Percentiles rank a stretch among this genome's conserved stretches.
phyloP scores from a whole-genome alignment of 768 basidiomycete species.

The Tricholoma sp. region DNA sequence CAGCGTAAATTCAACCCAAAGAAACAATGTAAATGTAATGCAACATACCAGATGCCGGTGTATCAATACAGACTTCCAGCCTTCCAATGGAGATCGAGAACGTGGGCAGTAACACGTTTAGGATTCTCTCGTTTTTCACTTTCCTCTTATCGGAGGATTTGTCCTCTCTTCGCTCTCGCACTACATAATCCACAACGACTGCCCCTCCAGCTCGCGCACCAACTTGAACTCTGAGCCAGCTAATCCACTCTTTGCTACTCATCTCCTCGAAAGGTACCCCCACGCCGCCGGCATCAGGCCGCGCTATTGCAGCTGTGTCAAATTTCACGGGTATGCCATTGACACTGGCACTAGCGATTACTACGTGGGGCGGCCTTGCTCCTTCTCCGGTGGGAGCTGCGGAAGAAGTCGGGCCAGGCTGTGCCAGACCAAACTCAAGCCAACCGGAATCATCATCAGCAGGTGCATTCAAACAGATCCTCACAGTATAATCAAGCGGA shows the following conservation, averaged over 20 bases:
- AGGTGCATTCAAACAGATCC: constrained; percentile 51
- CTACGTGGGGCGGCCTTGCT: constrained; percentile 36
- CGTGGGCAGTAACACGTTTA: constrained; percentile 61
- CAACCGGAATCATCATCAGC: constrained; percentile 58
- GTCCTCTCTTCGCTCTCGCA: constrained; percentile 27
- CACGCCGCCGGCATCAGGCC: constrained; percentile 28
- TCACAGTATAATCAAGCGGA: constrained; percentile 55
- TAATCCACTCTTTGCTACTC: constrained; percentile 54
- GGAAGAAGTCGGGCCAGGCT: constrained; percentile 22
- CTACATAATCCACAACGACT: constrained; percentile 64
- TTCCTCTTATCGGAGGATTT: constrained; percentile 29
- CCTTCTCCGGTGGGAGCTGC: constrained; percentile 8
- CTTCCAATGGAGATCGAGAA: constrained; percentile 66
- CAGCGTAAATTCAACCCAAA: constrained; percentile 6
- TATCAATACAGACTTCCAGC: constrained; percentile 58
- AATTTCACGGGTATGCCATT: constrained; percentile 62
- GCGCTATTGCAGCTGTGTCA: constrained; percentile 42
- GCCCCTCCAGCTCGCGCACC: constrained; percentile 47
- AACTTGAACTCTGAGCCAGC: constrained; percentile 59
- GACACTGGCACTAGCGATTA: constrained; percentile 54
- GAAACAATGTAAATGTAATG: not conserved
- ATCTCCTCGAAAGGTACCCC: constrained; percentile 48
- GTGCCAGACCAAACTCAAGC: constrained; percentile 72
- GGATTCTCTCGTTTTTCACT: constrained; percentile 19
- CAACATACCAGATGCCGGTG: constrained; percentile 41